Evolutionary conservation across 2,329 filamentous ascomycete species (phyloP), one percentile per base, ranked within the genome.

Genomic region (Aspergillus novoparasiticus): DNA sequence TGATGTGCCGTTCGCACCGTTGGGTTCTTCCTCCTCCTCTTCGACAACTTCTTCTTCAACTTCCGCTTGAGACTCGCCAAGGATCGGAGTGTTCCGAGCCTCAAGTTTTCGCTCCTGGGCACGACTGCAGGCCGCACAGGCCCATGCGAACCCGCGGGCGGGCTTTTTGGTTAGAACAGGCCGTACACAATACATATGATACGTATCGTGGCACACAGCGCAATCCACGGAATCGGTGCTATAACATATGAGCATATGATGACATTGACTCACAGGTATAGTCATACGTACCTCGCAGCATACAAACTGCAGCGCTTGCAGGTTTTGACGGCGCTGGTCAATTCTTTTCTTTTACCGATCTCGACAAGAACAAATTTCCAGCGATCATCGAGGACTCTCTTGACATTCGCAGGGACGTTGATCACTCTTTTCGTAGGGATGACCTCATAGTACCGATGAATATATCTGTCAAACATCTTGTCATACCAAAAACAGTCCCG

Each of bases 281-380:
- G 61, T 11, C 65, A 57, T 50, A 51, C 88, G 76, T 88, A 96
- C 89, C 88, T 95, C 71, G 95, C 94, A 81, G 94, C 97, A 82
- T 95, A 99, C 73, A 89, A 87, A 73, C 85, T 87, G 81, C 95
- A 99, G 79, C 93, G 89, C 83, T 96, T 98, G 86, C 95, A 99
- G 71, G 89, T 89, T 83, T 99, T 98, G 72, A 96, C 93, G 65
- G 93, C 94, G 80, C 93, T 95, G 65, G 94, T 98, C 76, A 97
- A 85, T 79, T 98, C 95, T 81, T 97, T 97, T 71, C 93, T 91
- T 71, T 94, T 91, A 69, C 93, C 93, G 72, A 94, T 90, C 82
- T 99, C 95, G 66, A 98, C 92, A 70, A 97, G 86, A 68, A 99
- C 92, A 80, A 91, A 98, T 79, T 92, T 96, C 95, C 95, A 99